These are phyloP conservation scores for Kwoniella heveanensis DNA, from an alignment of 768 basidiomycete genomes.

Conservation along the genomic window DNA sequence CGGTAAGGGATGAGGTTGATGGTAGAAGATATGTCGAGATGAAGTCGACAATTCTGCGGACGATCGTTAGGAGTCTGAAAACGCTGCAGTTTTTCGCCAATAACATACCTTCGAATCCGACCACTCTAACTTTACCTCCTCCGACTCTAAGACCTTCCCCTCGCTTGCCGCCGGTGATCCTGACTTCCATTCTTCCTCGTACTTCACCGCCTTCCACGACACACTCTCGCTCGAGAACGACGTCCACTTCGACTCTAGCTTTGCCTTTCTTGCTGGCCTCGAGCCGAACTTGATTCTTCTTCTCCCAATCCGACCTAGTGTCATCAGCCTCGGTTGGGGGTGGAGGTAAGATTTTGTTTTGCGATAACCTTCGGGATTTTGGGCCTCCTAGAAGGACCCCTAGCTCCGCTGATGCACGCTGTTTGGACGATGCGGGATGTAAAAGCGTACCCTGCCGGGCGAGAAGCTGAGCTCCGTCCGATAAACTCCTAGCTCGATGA, in stretches of 20 bases:
- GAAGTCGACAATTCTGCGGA: constrained; percentile 29
- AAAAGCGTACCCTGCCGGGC: constrained; percentile 52
- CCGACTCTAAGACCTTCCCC: constrained; percentile 66
- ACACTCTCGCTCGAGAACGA: constrained; percentile 71
- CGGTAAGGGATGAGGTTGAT: constrained; percentile 64
- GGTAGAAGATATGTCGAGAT: constrained; percentile 75
- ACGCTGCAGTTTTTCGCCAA: too few relatives aligned
- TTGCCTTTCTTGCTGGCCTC: constrained; percentile 57
- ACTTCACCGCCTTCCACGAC: constrained; percentile 78
- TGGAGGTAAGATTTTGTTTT: constrained; percentile 45
- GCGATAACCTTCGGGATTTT: constrained; percentile 35
- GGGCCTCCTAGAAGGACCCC: constrained; percentile 48
- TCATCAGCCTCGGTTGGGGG: constrained; percentile 33
- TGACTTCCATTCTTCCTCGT: constrained; percentile 69
- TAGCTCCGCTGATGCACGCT: constrained; percentile 50
- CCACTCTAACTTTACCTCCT: constrained; percentile 74
- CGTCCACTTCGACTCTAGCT: constrained; percentile 78
- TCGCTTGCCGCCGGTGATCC: constrained; percentile 64
- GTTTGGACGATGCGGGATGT: constrained; percentile 46
- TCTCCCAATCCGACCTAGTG: constrained; percentile 25
- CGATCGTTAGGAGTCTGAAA: too few relatives aligned
- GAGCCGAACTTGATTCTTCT: constrained; percentile 63
- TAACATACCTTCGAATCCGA: constrained; percentile 76
- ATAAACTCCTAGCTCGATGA: constrained; percentile 36
- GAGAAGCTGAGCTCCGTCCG: constrained; percentile 50